These are phyloP conservation scores for Ascochyta fabae DNA, from an alignment of 2,329 filamentous ascomycete genomes.

Conservation along the genomic window DNA sequence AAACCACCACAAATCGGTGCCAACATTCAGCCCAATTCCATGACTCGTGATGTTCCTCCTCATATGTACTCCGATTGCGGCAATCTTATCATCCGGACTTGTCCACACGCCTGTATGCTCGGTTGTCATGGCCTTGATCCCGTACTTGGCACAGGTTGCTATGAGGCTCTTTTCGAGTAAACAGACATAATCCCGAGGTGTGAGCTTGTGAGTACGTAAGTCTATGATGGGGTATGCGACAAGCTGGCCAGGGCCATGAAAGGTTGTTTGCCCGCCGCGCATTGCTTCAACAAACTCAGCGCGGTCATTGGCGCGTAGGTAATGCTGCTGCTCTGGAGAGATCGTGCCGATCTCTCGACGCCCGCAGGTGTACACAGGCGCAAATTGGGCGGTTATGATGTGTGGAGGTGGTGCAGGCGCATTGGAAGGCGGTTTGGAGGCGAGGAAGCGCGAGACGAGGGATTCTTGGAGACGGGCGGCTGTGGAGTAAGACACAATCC, in stretches of 20 bases:
- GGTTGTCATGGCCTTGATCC: conserved; percentile 67
- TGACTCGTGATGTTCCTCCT: conserved; percentile 82
- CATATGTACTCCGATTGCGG: conserved; percentile 90
- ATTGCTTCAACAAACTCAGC: conserved; percentile 73
- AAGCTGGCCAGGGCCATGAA: conserved; percentile 92
- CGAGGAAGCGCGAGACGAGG: conserved; percentile 64
- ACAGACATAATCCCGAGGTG: conserved; percentile 77
- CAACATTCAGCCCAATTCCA: conserved; percentile 82
- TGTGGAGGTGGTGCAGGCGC: conserved; percentile 63
- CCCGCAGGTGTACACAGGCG: conserved; percentile 87
- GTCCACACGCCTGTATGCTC: conserved; percentile 86
- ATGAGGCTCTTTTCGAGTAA: conserved; percentile 80
- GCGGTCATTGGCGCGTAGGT: conserved; percentile 48
- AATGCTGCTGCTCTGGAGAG: conserved; percentile 52
- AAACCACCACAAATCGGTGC: conserved; percentile 68
- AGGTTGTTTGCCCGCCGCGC: conserved; percentile 91
- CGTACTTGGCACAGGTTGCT: conserved; percentile 65
- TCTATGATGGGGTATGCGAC: conserved; percentile 94
- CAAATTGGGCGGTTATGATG: conserved; percentile 81
- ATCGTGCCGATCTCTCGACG: conserved; percentile 72
- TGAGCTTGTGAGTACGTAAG: conserved; percentile 70
- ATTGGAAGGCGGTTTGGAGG: conserved; percentile 61
- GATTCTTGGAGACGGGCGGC: conserved; percentile 64
- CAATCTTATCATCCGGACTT: conserved; percentile 70
- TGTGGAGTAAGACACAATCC: conserved; percentile 60